These are phyloP conservation scores for Poa pratensis DNA, from an alignment of 176 grass and related monocot genomes.

Conservation along the genomic window DNA sequence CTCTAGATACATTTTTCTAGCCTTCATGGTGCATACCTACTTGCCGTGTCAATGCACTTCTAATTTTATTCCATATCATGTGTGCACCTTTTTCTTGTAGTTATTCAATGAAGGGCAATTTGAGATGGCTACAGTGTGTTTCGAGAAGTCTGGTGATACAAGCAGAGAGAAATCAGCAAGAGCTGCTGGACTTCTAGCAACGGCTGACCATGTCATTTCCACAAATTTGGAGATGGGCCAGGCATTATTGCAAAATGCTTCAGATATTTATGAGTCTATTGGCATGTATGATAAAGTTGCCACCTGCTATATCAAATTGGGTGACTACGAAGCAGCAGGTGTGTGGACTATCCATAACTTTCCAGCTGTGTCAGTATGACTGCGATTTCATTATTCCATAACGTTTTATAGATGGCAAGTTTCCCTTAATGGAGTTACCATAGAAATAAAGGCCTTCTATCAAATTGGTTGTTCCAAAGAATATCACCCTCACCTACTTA, in stretches of 20 bases:
- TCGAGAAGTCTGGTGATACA: constrained; percentile 74
- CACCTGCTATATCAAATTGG: constrained; percentile 72
- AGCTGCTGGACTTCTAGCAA: constrained; percentile 67
- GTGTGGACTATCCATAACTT: neutral
- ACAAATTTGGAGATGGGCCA: constrained; percentile 49
- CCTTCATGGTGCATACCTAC: neutral
- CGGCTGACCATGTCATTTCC: constrained; percentile 54
- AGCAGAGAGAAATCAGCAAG: constrained; percentile 61
- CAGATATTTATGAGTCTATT: constrained; percentile 72
- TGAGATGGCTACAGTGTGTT: constrained; percentile 80
- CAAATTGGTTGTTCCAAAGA: neutral
- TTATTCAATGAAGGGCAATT: constrained; percentile 70
- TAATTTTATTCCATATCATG: neutral
- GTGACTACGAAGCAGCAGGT: constrained; percentile 6
- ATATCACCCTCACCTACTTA: neutral
- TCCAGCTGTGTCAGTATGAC: neutral
- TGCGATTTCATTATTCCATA: neutral
- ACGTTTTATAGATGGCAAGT: neutral
- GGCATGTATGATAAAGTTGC: constrained; percentile 66
- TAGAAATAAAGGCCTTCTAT: neutral
- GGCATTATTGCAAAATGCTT: constrained; percentile 53
- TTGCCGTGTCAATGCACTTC: neutral
- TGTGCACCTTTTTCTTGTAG: constrained; percentile 27
- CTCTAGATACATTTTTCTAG: neutral
- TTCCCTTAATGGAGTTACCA: neutral